Evolutionary conservation across 768 basidiomycete genomes (phyloP).

Genomic region (Macrolepiota albuminosa): DNA sequence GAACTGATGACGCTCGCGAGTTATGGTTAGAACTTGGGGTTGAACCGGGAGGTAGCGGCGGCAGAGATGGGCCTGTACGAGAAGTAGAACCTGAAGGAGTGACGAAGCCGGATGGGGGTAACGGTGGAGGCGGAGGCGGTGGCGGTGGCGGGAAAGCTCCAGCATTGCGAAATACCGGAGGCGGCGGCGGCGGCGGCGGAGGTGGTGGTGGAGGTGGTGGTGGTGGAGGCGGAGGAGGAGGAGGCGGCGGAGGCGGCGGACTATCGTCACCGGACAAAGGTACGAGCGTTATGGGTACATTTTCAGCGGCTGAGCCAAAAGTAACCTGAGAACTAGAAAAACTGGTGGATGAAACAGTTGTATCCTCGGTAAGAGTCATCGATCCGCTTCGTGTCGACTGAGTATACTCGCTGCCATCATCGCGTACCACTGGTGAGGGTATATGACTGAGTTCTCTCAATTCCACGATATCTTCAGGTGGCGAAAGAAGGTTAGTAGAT

Average conservation of each 20-base stretch:
- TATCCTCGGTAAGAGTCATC: constrained; percentile 47
- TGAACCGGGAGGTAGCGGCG: constrained; percentile 34
- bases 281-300: constrained; percentile 10
- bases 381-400: constrained; percentile 38
- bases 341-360: constrained; percentile 50
- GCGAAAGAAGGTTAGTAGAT: constrained; percentile 36
- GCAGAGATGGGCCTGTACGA: constrained; percentile 27
- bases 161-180: constrained; percentile 18
- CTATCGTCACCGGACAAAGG: constrained; percentile 20
- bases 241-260: not conserved
- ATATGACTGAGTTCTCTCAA: constrained; percentile 39
- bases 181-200: constrained; percentile 15
- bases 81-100: constrained; percentile 20
- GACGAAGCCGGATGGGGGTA: constrained; percentile 24
- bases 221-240: not conserved
- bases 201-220: constrained; percentile 5
- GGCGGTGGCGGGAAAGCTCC: constrained; percentile 28
- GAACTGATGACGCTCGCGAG: constrained; percentile 56
- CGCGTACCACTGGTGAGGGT: constrained; percentile 40
- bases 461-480: constrained; percentile 38
- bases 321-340: constrained; percentile 36
- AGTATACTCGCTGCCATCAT: constrained; percentile 54
- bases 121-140: constrained; percentile 32
- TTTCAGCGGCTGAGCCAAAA: constrained; percentile 51
- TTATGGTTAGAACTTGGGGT: constrained; percentile 24